phyloP scores from a whole-genome alignment of 2,329 filamentous ascomycete species.

The Aureobasidium sp. region DNA sequence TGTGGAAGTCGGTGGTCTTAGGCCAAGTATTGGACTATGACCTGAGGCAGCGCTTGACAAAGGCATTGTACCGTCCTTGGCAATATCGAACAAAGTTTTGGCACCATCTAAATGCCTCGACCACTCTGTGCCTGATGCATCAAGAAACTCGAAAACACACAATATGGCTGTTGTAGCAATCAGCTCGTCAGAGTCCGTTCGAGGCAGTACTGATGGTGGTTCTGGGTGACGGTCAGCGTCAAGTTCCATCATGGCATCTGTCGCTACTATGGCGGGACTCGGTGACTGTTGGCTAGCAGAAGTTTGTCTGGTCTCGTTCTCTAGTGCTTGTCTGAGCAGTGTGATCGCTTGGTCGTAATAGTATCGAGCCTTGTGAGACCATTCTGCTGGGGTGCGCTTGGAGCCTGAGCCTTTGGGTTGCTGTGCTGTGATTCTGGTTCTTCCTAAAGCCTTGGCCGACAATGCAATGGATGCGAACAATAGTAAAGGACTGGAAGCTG shows the following conservation, averaged over 20 bases:
- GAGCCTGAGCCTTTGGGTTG: constrained; percentile 6
- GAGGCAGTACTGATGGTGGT: constrained; percentile 16
- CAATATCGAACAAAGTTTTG: constrained; percentile 51
- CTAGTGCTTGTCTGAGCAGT: constrained; percentile 24
- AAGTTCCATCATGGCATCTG: constrained; percentile 9
- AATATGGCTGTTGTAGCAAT: constrained; percentile 58
- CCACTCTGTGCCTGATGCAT: constrained; percentile 55
- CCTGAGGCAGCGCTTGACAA: background rate
- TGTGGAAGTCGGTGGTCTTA: constrained; percentile 23
- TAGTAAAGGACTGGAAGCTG: constrained; percentile 39
- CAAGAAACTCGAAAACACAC: constrained; percentile 60
- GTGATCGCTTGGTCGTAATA: constrained; percentile 46
- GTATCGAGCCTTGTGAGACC: constrained; percentile 50
- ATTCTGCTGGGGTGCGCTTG: constrained; percentile 32
- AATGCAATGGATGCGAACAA: constrained; percentile 51
- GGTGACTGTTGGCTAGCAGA: background rate
- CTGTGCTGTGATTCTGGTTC: constrained; percentile 27
- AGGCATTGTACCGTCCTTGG: constrained; percentile 33
- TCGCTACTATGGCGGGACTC: constrained; percentile 27
- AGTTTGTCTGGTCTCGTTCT: constrained; percentile 16
- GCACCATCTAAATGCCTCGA: constrained; percentile 56
- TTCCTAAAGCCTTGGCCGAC: constrained; percentile 51
- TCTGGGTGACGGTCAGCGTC: background rate
- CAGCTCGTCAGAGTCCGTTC: constrained; percentile 48
- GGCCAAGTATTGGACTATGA: background rate